Evolutionary conservation across 179 eudicot species (phyloP).

Genomic region (Beta macrorhiza): DNA sequence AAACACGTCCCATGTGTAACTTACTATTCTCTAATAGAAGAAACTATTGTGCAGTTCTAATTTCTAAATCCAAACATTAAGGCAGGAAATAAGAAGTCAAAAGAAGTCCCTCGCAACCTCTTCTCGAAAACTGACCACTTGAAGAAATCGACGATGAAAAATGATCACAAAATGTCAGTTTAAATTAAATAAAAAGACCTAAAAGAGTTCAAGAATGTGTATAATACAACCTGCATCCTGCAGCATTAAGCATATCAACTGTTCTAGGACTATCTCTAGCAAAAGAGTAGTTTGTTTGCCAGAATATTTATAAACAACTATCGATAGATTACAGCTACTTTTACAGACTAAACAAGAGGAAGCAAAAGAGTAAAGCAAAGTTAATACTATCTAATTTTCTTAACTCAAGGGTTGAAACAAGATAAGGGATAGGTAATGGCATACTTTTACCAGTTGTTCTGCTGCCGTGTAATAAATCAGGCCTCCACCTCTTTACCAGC

Average conservation of each 20-base stretch:
- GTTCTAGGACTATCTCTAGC: slow-evolving; percentile 26
- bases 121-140: not conserved
- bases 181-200: slow-evolving; percentile 16
- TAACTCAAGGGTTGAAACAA: slow-evolving; percentile 5
- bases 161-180: slow-evolving; percentile 15
- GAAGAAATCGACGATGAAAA: no score
- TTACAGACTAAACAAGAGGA: slow-evolving; percentile 31
- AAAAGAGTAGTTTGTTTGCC: slow-evolving; percentile 29
- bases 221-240: slow-evolving; percentile 24
- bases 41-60: not conserved
- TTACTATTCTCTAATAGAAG: not conserved
- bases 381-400: slow-evolving; percentile 20
- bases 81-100: not conserved
- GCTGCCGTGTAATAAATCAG: slow-evolving; percentile 19
- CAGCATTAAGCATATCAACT: slow-evolving; percentile 22
- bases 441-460: slow-evolving; percentile 11
- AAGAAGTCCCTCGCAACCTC: not conserved
- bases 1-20: not conserved
- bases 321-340: slow-evolving; percentile 36
- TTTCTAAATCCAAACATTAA: not conserved
- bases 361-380: slow-evolving; percentile 6
- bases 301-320: slow-evolving; percentile 31
- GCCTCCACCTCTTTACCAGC: slow-evolving; percentile 43
- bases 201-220: slow-evolving; percentile 26
- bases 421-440: slow-evolving; percentile 4